Conservation (phyloP, 2,329 filamentous ascomycete genomes). For the Colletotrichum horii region DNA sequence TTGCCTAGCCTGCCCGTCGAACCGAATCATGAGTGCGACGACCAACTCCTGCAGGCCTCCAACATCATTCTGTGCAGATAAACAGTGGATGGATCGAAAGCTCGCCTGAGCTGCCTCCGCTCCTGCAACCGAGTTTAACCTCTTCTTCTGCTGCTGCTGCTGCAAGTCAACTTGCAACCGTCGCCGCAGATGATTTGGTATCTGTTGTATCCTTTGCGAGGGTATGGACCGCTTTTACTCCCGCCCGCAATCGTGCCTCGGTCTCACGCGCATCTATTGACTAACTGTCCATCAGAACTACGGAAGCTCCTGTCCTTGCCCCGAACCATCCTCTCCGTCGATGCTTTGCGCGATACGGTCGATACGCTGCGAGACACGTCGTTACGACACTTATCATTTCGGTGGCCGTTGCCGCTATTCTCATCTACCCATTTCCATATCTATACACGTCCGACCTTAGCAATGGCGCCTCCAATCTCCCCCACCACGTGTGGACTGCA, state of each 20-base stretch:
- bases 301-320: conserved; percentile 71
- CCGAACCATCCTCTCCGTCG: conserved; percentile 69
- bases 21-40: conserved; percentile 10
- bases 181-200: conserved; percentile 71
- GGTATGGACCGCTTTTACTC: conserved; percentile 55
- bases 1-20: neutral
- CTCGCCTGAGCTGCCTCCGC: conserved; percentile 6
- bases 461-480: conserved; percentile 73
- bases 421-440: conserved; percentile 78
- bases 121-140: neutral
- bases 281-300: conserved; percentile 59
- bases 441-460: conserved; percentile 75
- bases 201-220: conserved; percentile 77
- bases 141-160: conserved; percentile 9
- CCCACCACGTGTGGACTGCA: conserved; percentile 83
- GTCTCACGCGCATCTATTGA: neutral
- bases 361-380: conserved; percentile 74
- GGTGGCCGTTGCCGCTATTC: conserved; percentile 71
- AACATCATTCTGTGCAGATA: neutral
- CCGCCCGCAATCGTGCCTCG: neutral
- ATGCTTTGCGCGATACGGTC: conserved; percentile 72
- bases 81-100: conserved; percentile 6
- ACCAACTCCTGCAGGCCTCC: neutral
- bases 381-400: conserved; percentile 76
- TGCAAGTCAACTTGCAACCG: conserved; percentile 19